phyloP scores from a whole-genome alignment of 169 alveolate genomes.

The Plasmodium inui region DNA sequence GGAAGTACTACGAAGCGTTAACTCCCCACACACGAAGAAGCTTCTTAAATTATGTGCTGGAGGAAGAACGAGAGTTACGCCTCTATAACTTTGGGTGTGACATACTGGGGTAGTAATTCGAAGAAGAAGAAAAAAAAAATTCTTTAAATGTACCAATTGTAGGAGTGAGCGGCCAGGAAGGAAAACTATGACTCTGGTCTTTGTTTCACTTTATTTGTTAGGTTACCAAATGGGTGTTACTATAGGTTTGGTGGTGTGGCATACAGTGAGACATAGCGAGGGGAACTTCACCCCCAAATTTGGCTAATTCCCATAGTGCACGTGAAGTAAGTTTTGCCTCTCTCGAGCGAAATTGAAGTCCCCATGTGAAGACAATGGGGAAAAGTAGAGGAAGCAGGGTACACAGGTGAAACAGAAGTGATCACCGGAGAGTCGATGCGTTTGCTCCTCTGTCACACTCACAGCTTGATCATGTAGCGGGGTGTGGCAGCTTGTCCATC shows the following conservation, averaged over 20 bases:
- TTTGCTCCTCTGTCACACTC: neutral
- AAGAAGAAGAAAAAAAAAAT: no score
- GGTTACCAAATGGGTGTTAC: neutral
- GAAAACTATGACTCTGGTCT: neutral
- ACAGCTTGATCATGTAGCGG: neutral
- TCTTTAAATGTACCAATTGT: neutral
- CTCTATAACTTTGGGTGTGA: neutral
- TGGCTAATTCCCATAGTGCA: neutral
- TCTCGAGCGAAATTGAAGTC: neutral
- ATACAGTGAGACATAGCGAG: neutral
- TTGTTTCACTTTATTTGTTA: neutral
- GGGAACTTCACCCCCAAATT: neutral
- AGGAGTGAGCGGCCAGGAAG: neutral
- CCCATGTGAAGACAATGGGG: neutral
- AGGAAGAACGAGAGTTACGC: neutral
- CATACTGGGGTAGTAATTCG: neutral
- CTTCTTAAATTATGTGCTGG: neutral
- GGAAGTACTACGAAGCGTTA: neutral
- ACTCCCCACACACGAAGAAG: neutral
- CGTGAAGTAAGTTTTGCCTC: neutral
- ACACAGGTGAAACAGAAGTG: neutral
- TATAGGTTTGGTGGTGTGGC: neutral
- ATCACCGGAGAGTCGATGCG: neutral
- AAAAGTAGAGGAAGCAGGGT: neutral
- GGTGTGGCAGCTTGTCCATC: neutral